These are phyloP conservation scores for Colletotrichum caudatum DNA, from an alignment of 2,329 filamentous ascomycete genomes.

Conservation along the genomic window DNA sequence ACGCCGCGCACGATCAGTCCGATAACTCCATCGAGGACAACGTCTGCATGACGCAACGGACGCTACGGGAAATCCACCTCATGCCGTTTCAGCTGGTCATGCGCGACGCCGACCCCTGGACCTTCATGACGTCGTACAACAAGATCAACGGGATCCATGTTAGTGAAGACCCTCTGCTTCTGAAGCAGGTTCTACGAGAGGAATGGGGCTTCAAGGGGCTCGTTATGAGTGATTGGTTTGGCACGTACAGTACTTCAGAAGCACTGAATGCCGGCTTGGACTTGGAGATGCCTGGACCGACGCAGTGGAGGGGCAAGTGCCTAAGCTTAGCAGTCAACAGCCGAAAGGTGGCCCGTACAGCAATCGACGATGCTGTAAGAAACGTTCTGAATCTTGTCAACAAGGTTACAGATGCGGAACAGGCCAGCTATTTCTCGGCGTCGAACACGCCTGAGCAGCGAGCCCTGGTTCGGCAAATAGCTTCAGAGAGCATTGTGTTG, in stretches of 20 bases:
- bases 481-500: constrained; percentile 78
- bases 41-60: constrained; percentile 48
- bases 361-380: constrained; percentile 67
- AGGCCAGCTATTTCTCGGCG: constrained; percentile 62
- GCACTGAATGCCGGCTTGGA: constrained; percentile 65
- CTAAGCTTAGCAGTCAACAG: constrained; percentile 32
- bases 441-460: constrained; percentile 65
- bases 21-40: constrained; percentile 45
- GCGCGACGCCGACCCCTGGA: constrained; percentile 62
- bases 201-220: constrained; percentile 70
- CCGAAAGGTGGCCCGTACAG: constrained; percentile 27
- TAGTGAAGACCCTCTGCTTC: constrained; percentile 63
- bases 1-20: constrained; percentile 50
- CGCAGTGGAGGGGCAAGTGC: constrained; percentile 50
- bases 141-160: constrained; percentile 68
- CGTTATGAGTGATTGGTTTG: constrained; percentile 70
- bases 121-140: constrained; percentile 71
- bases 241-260: constrained; percentile 66
- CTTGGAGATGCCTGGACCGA: constrained; percentile 70
- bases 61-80: constrained; percentile 63
- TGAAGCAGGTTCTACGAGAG: constrained; percentile 63
- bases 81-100: constrained; percentile 69
- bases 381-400: constrained; percentile 70
- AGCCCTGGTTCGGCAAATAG: constrained; percentile 72
- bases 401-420: constrained; percentile 46